A percentile compares a stretch with the other conserved stretches of the same genome.
These are phyloP conservation scores for Gastrodia elata DNA, from an alignment of 106 monocot species.

Conservation along the genomic window DNA sequence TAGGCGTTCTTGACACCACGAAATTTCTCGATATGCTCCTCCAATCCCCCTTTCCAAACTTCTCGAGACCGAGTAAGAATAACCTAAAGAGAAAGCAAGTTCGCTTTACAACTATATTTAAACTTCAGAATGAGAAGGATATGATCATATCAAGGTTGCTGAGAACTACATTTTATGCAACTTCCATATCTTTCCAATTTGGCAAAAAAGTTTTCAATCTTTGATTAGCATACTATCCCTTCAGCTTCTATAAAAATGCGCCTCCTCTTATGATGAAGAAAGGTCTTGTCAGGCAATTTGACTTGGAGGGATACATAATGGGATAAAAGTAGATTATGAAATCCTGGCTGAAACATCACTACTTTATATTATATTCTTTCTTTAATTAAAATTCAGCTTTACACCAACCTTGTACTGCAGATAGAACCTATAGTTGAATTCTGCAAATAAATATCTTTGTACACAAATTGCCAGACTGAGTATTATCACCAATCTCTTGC, in stretches of 20 bases:
- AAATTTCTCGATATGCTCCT: slow-evolving; percentile 93
- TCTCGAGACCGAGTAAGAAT: slow-evolving; percentile 79
- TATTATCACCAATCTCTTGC: too few relatives aligned
- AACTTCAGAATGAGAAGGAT: not conserved
- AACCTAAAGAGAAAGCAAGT: slow-evolving; percentile 23
- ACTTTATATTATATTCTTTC: too few relatives aligned
- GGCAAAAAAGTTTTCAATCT: not conserved
- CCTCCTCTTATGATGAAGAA: not conserved
- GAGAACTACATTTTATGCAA: not conserved
- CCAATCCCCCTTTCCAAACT: slow-evolving; percentile 95
- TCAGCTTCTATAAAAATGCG: not conserved
- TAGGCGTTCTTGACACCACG: slow-evolving; percentile 78
- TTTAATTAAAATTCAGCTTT: not conserved
- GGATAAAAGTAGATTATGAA: not conserved
- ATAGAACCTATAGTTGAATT: not conserved
- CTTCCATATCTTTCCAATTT: not conserved
- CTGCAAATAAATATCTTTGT: not conserved
- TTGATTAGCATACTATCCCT: not conserved
- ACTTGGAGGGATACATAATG: not conserved
- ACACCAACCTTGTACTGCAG: not conserved
- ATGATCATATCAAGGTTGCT: not conserved
- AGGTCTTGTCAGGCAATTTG: not conserved
- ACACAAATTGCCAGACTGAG: not conserved
- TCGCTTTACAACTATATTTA: not conserved
- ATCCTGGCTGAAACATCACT: not conserved